phyloP scores from a whole-genome alignment of 805 yeast species.

The Naumovozyma baii region DNA sequence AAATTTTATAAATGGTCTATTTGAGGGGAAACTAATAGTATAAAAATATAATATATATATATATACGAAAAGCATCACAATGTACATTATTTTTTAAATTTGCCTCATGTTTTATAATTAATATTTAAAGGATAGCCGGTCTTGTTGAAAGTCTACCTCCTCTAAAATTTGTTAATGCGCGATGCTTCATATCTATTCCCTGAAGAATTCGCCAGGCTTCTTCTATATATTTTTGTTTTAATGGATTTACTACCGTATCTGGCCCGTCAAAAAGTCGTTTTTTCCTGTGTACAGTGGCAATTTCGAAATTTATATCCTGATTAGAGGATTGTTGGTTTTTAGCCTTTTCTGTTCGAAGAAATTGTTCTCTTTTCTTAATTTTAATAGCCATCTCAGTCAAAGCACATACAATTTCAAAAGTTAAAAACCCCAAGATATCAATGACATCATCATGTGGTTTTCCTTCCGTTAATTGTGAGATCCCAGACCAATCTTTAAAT shows the following conservation, averaged over 20 bases:
- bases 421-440: constrained; percentile 87
- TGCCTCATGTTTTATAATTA: too few species aligned
- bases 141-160: constrained; percentile 36
- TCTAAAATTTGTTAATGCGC: constrained; percentile 58
- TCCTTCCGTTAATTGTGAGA: constrained; percentile 72
- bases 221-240: constrained; percentile 68
- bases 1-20: background rate
- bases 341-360: constrained; percentile 33
- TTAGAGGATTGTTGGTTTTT: constrained; percentile 25
- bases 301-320: constrained; percentile 31
- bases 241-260: constrained; percentile 70
- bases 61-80: background rate
- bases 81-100: background rate
- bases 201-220: constrained; percentile 87
- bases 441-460: constrained; percentile 94
- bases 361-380: constrained; percentile 62
- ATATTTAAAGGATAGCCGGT: constrained; percentile 27
- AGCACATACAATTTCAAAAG: constrained; percentile 93
- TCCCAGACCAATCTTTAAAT: constrained; percentile 94
- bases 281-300: constrained; percentile 38
- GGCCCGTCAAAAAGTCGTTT: constrained; percentile 77
- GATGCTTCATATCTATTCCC: constrained; percentile 43
- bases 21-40: background rate
- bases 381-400: constrained; percentile 84
- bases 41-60: too few species aligned